Conservation (phyloP, 352 stramenopile genomes). For the Pythium utonaiense region DNA sequence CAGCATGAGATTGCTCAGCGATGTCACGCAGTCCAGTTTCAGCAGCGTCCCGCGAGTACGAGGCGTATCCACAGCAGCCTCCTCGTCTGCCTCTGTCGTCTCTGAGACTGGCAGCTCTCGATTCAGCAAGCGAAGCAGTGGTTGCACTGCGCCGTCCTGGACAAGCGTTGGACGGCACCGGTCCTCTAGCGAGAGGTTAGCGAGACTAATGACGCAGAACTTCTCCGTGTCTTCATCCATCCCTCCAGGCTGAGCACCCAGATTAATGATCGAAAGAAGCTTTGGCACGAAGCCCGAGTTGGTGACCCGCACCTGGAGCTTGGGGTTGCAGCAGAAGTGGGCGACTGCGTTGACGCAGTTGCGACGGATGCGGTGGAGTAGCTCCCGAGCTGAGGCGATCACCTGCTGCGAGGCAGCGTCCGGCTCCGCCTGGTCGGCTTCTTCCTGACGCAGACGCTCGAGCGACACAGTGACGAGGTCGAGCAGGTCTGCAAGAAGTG, state of each 20-base stretch:
- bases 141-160: constrained; percentile 50
- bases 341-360: constrained; percentile 64
- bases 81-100: neutral
- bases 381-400: neutral
- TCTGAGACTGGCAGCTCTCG: constrained; percentile 3
- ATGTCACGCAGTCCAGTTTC: constrained; percentile 76
- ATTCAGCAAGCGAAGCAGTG: constrained; percentile 53
- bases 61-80: neutral
- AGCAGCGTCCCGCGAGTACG: constrained; percentile 36
- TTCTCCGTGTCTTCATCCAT: constrained; percentile 65
- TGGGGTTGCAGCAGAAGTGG: constrained; percentile 74
- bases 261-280: constrained; percentile 36
- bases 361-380: constrained; percentile 19
- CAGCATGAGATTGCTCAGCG: constrained; percentile 79
- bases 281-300: constrained; percentile 51
- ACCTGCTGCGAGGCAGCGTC: neutral
- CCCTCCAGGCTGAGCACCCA: neutral
- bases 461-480: constrained; percentile 16
- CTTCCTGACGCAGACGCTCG: constrained; percentile 10
- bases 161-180: constrained; percentile 58
- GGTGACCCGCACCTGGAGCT: constrained; percentile 54
- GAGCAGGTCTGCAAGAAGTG: constrained; percentile 29
- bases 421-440: constrained; percentile 3
- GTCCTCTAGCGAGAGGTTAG: constrained; percentile 75
- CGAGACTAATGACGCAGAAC: constrained; percentile 54